Evolutionary conservation across 148 eudicot species (phyloP).

Genomic region (Cornus suecica): DNA sequence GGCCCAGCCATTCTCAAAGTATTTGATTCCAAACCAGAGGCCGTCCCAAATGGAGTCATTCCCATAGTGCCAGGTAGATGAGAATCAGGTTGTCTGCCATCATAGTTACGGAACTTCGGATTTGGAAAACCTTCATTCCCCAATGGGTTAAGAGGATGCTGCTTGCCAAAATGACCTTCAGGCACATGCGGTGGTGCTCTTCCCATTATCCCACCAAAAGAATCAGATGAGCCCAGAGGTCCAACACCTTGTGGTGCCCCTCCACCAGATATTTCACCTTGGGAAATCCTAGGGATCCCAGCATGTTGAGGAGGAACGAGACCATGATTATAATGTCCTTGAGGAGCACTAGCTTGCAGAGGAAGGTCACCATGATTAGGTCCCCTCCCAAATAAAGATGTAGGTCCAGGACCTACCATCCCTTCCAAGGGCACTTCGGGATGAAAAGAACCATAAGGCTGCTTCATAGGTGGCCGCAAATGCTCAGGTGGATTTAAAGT

Average conservation of each 20-base stretch:
- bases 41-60: conserved; percentile 41
- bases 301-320: conserved; percentile 29
- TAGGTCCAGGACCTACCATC: conserved; percentile 31
- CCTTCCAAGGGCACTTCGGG: conserved; percentile 30
- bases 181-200: conserved; percentile 34
- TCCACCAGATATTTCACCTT: conserved; percentile 29
- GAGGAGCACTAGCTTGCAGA: conserved; percentile 6
- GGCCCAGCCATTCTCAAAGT: conserved; percentile 34
- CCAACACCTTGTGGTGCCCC: conserved; percentile 29
- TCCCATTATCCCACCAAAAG: conserved; percentile 42
- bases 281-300: conserved; percentile 34
- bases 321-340: conserved; percentile 23
- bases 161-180: conserved; percentile 38
- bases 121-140: conserved; percentile 36
- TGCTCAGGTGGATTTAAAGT: conserved; percentile 33
- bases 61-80: conserved; percentile 41
- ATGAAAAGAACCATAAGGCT: conserved; percentile 25
- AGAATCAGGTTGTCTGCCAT: conserved; percentile 42
- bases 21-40: conserved; percentile 32
- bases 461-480: conserved; percentile 29
- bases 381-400: conserved; percentile 35
- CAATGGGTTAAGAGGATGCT: conserved; percentile 31
- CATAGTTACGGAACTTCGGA: conserved; percentile 45
- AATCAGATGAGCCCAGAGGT: conserved; percentile 36
- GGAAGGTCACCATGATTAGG: conserved; percentile 33